phyloP scores from a whole-genome alignment of 2,329 filamentous ascomycete species.

The Dactylella cylindrospora region DNA sequence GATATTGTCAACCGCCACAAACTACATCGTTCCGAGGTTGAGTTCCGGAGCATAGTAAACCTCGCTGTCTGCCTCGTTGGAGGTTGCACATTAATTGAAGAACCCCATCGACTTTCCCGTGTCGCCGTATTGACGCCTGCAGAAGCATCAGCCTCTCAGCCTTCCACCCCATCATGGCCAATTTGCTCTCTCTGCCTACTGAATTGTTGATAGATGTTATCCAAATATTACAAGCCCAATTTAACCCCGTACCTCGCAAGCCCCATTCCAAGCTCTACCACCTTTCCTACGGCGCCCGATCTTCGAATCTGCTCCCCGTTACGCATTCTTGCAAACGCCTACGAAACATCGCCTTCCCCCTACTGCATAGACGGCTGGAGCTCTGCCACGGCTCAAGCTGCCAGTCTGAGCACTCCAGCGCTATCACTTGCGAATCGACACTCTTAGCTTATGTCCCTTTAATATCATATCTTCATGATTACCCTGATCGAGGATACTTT shows the following conservation, averaged over 20 bases:
- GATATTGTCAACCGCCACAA: too few relatives aligned
- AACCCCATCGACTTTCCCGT: too few relatives aligned
- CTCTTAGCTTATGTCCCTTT: slow-evolving; percentile 35
- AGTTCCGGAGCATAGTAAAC: too few relatives aligned
- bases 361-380: slow-evolving; percentile 32
- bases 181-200: slow-evolving; percentile 20
- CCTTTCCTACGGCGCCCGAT: slow-evolving; percentile 12
- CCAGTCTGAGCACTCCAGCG: slow-evolving; percentile 6
- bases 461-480: slow-evolving; percentile 33
- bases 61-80: too few relatives aligned
- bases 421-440: slow-evolving; percentile 24
- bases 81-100: too few relatives aligned
- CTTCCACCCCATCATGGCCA: slow-evolving; percentile 12
- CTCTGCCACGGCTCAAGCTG: slow-evolving; percentile 24
- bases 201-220: slow-evolving; percentile 23
- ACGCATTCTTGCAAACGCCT: slow-evolving; percentile 30
- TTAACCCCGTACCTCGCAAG: slow-evolving; percentile 3
- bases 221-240: slow-evolving; percentile 13
- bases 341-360: slow-evolving; percentile 19
- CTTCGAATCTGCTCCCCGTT: slow-evolving; percentile 9
- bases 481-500: slow-evolving; percentile 29
- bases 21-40: too few relatives aligned
- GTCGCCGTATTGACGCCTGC: too few relatives aligned
- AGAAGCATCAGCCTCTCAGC: too few relatives aligned
- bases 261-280: slow-evolving; percentile 32